Percentiles rank a stretch among this genome's conserved stretches.
phyloP scores from a whole-genome alignment of 495 filamentous ascomycete species.

The Oleoguttula mirabilis region DNA sequence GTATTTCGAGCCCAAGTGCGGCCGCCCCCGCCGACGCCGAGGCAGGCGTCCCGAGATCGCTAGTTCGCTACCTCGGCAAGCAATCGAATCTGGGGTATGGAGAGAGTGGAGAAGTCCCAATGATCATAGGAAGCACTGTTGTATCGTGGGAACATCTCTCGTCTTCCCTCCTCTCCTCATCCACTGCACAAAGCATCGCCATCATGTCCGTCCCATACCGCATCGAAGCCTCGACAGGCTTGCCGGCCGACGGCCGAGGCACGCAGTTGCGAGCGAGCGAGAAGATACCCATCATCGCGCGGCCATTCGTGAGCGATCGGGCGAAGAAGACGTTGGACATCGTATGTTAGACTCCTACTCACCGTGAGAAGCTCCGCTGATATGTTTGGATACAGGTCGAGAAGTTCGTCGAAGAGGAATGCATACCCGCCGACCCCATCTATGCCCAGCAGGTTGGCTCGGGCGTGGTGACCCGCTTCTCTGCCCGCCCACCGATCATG shows the following conservation, averaged over 20 bases:
- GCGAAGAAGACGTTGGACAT: slow-evolving; percentile 62
- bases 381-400: slow-evolving; percentile 47
- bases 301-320: slow-evolving; percentile 56
- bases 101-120: too few relatives aligned
- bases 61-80: too few relatives aligned
- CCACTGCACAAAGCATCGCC: too few relatives aligned
- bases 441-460: slow-evolving; percentile 67
- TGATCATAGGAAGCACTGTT: too few relatives aligned
- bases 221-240: slow-evolving; percentile 18
- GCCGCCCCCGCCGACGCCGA: too few relatives aligned
- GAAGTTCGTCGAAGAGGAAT: slow-evolving; percentile 95
- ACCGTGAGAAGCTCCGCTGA: neutral
- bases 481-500: slow-evolving; percentile 63
- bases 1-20: too few relatives aligned
- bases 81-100: too few relatives aligned
- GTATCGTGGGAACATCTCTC: too few relatives aligned
- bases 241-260: slow-evolving; percentile 23
- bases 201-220: slow-evolving; percentile 20
- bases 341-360: slow-evolving; percentile 30
- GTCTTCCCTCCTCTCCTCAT: too few relatives aligned
- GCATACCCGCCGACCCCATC: slow-evolving; percentile 65
- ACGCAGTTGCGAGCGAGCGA: slow-evolving; percentile 25
- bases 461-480: slow-evolving; percentile 57
- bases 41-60: too few relatives aligned
- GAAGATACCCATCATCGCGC: slow-evolving; percentile 30